These are phyloP conservation scores for Pseudocercospora cruenta DNA, from an alignment of 2,329 filamentous ascomycete species.

Conservation along the genomic window DNA sequence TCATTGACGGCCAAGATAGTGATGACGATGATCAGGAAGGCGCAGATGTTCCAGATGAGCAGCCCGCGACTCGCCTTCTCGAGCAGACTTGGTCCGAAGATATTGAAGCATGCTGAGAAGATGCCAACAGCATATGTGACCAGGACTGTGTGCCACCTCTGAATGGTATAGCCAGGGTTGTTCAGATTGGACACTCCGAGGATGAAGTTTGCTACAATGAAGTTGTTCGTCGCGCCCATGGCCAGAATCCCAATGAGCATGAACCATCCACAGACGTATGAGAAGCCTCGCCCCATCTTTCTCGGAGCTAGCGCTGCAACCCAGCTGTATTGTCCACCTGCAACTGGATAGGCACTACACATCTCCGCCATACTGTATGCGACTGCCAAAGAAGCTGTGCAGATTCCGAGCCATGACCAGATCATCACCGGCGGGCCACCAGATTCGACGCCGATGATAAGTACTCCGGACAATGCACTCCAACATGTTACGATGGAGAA, in stretches of 20 bases:
- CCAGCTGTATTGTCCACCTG: constrained; percentile 62
- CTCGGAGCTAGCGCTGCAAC: constrained; percentile 60
- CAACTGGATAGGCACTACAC: constrained; percentile 60
- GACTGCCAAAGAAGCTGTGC: constrained; percentile 55
- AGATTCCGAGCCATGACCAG: constrained; percentile 60
- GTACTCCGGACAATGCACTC: constrained; percentile 60
- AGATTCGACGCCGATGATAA: constrained; percentile 59
- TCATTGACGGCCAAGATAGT: constrained; percentile 59
- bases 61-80: constrained; percentile 56
- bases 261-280: constrained; percentile 46
- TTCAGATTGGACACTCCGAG: constrained; percentile 59
- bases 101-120: constrained; percentile 52
- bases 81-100: constrained; percentile 55
- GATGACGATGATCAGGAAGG: constrained; percentile 57
- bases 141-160: constrained; percentile 61
- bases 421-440: constrained; percentile 64
- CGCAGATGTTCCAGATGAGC: constrained; percentile 57
- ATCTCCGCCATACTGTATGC: constrained; percentile 64
- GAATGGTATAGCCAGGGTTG: constrained; percentile 55
- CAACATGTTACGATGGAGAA: constrained; percentile 64
- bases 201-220: constrained; percentile 59
- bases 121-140: constrained; percentile 55
- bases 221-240: constrained; percentile 60
- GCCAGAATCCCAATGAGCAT: constrained; percentile 50
- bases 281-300: constrained; percentile 31